Evolutionary conservation across 768 basidiomycete species (phyloP), one percentile per base, ranked within the genome.

Genomic region (Lactarius sanguifluus): DNA sequence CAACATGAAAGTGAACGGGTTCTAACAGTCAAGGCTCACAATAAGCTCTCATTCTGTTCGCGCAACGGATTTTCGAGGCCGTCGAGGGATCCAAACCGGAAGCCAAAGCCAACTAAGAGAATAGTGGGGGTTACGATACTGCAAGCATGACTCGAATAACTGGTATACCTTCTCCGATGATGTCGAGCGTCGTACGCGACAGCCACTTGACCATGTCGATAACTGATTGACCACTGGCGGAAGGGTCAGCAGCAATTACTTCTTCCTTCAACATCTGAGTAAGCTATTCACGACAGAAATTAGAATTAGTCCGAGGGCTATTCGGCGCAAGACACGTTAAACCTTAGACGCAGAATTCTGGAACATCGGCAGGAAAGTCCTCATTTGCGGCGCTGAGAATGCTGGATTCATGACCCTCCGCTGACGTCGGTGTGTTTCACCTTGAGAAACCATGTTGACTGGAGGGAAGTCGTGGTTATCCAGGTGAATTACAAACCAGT

Each of bases 351-450:
- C 70, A 1, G 65, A 66, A 20, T 54, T 34, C 6, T 69, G 70
- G 67, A 74, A 74, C 25, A 72, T 38, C 9, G 71, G 69, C 30
- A 73, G 61, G 68, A 69, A 72, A 15, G 72, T 66, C 40, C 65
- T 67, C 30, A 74, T 56, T 55, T 73, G 72, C 10, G 67, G 57
- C 3, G 72, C 70, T 10, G 66, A 71, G 68, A 74, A 74, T 13
- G 73, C 73, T 6, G 73, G 72, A 34, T 68, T 71, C 71, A 74
- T 73, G 61, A 74, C 70, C 62, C 67, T 71, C 23, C 73, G 64
- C 45, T 71, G 69, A 10, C 73, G 70, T 20, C 64, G 57, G 45
- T 74, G 73, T 52, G 66, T 61, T 38, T 70, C 59, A 28, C 69
- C 72, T 73, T 45, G 58, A 20, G 38, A 6, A 41, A 38, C 20